Evolutionary conservation across 176 grass and related monocot genomes (phyloP), one percentile per base, ranked within the genome.

Genomic region (Canna indica): DNA sequence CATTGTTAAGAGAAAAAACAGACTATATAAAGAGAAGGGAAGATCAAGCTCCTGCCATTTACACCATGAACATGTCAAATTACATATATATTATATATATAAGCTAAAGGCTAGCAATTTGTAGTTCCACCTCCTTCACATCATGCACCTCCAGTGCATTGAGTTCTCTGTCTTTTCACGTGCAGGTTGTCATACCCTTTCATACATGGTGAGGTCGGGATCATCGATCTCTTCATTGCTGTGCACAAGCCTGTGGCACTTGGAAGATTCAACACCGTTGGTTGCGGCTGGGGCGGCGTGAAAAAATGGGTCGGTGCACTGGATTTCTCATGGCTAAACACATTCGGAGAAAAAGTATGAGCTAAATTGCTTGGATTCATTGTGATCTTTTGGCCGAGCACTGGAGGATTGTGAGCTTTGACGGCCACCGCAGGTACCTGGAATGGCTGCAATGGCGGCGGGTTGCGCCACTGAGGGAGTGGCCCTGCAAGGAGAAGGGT

Each of bases 381-480:
- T 25, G 50, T n/a, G 4, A 9, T 54, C 22, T 54, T n/a, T 1
- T 5, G 29, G 34, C 20, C n/a, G 33, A 65, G 17, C 33, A 38
- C 7, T 22, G 62, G 4, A 8, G 33, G 0, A 11, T 9, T n/a
- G 31, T 35, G 62, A 22, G 18, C 17, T n/a, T 65, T 65, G 62
- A 36, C 33, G 20, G 18, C 17, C 41, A 88, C 70, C 0, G 80
- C 59, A 28, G 82, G 52, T 11, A 78, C 20, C 47, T 91, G 87
- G 61, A 87, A 80, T 0, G 82, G 58, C 48, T 88, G 85, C 33
- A 85, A 59, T 2, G 92, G 80, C 6, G 92, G 88, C 11, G 88
- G 92, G 73, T 96, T 91, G 69, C 81, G 80, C 92, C 92, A 91
- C 7, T 81, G 77, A 17, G 92, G 92, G 17, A 96, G 81, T 25